These are phyloP conservation scores for Chloromonas sp. DNA, from an alignment of 163 green algal species.

Conservation along the genomic window DNA sequence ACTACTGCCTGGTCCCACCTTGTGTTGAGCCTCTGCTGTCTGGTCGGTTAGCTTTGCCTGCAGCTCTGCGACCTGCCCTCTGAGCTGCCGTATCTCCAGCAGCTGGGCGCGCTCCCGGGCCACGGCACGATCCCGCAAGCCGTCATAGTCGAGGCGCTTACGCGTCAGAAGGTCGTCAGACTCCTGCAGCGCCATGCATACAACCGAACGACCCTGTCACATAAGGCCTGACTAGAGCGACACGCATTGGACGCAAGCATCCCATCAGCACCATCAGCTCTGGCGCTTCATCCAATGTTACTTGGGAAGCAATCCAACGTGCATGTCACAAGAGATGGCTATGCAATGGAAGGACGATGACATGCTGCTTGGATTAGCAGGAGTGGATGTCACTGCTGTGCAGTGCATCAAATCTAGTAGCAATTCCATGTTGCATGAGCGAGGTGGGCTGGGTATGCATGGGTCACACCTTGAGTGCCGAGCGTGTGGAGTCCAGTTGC, in stretches of 20 bases:
- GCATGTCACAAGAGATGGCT: not conserved
- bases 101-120: slow-evolving; percentile 31
- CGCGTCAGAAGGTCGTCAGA: not conserved
- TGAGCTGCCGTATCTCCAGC: slow-evolving; percentile 28
- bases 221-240: too few species aligned
- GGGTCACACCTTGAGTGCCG: slow-evolving; percentile 18
- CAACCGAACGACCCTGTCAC: too few species aligned
- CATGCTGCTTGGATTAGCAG: too few species aligned
- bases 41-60: not conserved
- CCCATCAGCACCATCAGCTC: not conserved
- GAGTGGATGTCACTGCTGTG: too few species aligned
- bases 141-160: slow-evolving; percentile 20
- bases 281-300: not conserved
- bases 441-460: not conserved
- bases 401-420: too few species aligned
- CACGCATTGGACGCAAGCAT: not conserved
- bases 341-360: too few species aligned
- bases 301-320: slow-evolving; percentile 6
- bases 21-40: not conserved
- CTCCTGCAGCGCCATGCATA: not conserved
- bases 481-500: slow-evolving; percentile 20
- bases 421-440: too few species aligned
- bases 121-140: slow-evolving; percentile 17
- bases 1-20: not conserved
- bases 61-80: slow-evolving; percentile 7